phyloP scores from a whole-genome alignment of 2,329 filamentous ascomycete species.

The Bipolaris sorokiniana region DNA sequence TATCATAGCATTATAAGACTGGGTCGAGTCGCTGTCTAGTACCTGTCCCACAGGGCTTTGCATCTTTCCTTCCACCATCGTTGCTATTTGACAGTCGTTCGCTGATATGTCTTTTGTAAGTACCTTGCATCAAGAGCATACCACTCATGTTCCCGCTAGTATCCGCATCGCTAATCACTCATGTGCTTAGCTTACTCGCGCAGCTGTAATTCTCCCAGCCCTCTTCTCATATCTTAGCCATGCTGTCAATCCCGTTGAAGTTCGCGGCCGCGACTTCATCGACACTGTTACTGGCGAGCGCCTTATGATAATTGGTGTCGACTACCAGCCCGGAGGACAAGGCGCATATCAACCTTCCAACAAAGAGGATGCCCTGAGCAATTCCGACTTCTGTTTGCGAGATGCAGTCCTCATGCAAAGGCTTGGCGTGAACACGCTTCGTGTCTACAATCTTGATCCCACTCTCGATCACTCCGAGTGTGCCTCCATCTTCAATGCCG shows the following conservation, averaged over 20 bases:
- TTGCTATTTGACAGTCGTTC: constrained; percentile 12
- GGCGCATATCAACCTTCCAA: constrained; percentile 60
- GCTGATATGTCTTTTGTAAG: constrained; percentile 16
- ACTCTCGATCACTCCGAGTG: constrained; percentile 66
- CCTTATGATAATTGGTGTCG: constrained; percentile 68
- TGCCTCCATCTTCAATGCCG: constrained; percentile 68
- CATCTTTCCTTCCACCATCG: constrained; percentile 6
- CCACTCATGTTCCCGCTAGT: constrained; percentile 8
- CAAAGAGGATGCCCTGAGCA: constrained; percentile 62
- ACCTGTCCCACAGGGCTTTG: not conserved
- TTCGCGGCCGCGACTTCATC: constrained; percentile 67
- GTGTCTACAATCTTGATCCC: constrained; percentile 68
- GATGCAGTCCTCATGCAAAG: constrained; percentile 69
- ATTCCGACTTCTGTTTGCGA: constrained; percentile 64
- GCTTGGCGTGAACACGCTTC: constrained; percentile 68
- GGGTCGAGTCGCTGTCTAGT: not conserved
- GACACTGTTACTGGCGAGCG: constrained; percentile 63
- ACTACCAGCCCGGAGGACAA: constrained; percentile 66
- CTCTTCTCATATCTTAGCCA: constrained; percentile 53
- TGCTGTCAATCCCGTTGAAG: constrained; percentile 63
- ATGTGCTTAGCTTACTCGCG: constrained; percentile 34
- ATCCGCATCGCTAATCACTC: constrained; percentile 16
- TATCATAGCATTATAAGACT: constrained; percentile 9
- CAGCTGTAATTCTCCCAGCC: constrained; percentile 34
- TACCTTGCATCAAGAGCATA: not conserved